A percentile compares a stretch with the other conserved stretches of the same genome.
Evolutionary conservation across 768 basidiomycete species (phyloP).

Genomic region (Boletus sp.): DNA sequence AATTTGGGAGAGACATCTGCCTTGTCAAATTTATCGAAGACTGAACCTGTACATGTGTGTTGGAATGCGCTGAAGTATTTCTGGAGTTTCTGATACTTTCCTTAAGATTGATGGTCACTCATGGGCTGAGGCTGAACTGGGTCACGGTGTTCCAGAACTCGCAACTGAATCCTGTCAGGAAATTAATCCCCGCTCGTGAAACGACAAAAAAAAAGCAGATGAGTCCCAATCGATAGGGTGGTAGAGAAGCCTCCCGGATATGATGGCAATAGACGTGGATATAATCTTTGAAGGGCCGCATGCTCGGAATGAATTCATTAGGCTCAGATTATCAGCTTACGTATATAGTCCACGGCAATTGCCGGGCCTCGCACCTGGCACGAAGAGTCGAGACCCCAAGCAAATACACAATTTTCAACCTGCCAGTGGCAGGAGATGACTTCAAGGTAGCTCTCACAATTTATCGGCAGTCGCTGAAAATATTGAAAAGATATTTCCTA

Average conservation of each 20-base stretch:
- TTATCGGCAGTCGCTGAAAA: neutral
- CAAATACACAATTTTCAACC: neutral
- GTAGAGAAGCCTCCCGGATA: conserved; percentile 1
- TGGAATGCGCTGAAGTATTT: neutral
- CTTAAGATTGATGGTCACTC: neutral
- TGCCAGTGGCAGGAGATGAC: neutral
- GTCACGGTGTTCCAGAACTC: too few species aligned
- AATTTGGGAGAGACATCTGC: conserved; percentile 25
- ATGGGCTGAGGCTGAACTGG: neutral
- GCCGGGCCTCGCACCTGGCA: neutral
- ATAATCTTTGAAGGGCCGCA: conserved; percentile 1
- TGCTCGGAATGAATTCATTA: neutral
- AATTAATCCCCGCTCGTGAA: neutral
- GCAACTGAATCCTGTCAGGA: conserved; percentile 4
- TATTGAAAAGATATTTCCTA: neutral
- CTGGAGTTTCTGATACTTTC: neutral
- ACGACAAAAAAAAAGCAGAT: neutral
- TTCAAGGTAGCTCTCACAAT: neutral
- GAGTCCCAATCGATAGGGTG: neutral
- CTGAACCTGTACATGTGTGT: neutral
- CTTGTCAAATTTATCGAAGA: neutral
- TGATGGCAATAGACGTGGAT: conserved; percentile 12
- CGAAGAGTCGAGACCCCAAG: too few species aligned
- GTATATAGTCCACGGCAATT: conserved; percentile 13
- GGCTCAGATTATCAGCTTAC: neutral